These are phyloP conservation scores for Emericellopsis terricola DNA, from an alignment of 495 filamentous ascomycete genomes.

Conservation along the genomic window DNA sequence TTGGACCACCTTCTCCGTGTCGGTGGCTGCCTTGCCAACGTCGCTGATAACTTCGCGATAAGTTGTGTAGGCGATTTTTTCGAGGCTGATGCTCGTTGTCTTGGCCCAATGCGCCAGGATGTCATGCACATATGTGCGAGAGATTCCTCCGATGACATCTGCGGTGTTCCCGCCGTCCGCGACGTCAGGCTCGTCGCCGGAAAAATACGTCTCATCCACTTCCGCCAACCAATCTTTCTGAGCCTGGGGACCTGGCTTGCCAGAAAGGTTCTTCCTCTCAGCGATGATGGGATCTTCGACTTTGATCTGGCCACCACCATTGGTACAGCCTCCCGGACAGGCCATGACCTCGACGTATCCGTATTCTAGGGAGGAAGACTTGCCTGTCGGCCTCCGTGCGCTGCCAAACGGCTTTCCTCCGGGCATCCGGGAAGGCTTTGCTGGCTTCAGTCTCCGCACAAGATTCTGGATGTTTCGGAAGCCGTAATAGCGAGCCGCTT, in stretches of 20 bases:
- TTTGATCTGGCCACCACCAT: slow-evolving; percentile 90
- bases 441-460: slow-evolving; percentile 73
- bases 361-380: slow-evolving; percentile 37
- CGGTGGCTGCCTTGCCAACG: slow-evolving; percentile 61
- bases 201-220: slow-evolving; percentile 92
- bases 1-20: slow-evolving; percentile 71
- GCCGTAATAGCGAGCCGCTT: slow-evolving; percentile 81
- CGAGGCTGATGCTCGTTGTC: slow-evolving; percentile 47
- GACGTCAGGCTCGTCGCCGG: slow-evolving; percentile 43
- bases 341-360: slow-evolving; percentile 97
- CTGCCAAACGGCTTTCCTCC: slow-evolving; percentile 37
- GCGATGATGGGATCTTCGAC: slow-evolving; percentile 49
- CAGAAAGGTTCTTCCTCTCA: slow-evolving; percentile 20
- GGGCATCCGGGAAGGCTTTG: slow-evolving; percentile 53
- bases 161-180: slow-evolving; percentile 8
- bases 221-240: slow-evolving; percentile 73
- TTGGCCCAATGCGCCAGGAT: slow-evolving; percentile 55
- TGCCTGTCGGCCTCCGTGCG: slow-evolving; percentile 26
- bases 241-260: slow-evolving; percentile 45
- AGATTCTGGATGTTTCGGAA: slow-evolving; percentile 97
- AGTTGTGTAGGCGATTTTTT: slow-evolving; percentile 63
- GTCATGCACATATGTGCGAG: slow-evolving; percentile 33
- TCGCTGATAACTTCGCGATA: slow-evolving; percentile 89
- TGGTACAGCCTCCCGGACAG: slow-evolving; percentile 93
- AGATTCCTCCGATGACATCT: slow-evolving; percentile 38